Percentiles rank a stretch among this genome's conserved stretches.
Evolutionary conservation across 768 basidiomycete species (phyloP).

Genomic region (Mycena maculata): DNA sequence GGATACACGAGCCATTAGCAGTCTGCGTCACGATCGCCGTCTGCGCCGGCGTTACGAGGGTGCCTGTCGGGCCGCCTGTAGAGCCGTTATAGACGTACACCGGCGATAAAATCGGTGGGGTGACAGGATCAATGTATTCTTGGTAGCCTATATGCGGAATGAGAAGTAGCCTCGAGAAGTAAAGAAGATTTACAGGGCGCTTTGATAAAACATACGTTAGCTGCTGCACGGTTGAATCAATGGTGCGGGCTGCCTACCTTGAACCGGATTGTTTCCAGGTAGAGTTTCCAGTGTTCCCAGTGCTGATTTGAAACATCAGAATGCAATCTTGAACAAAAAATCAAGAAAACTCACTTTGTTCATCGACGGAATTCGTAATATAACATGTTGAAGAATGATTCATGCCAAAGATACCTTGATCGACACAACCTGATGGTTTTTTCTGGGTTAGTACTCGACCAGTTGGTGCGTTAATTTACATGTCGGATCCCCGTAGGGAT

Average conservation of each 20-base stretch:
- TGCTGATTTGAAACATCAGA: constrained; percentile 16
- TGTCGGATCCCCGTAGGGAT: constrained; percentile 40
- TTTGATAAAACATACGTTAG: background rate
- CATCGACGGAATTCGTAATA: constrained; percentile 38
- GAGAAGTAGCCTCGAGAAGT: background rate
- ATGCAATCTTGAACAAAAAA: background rate
- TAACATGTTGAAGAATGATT: constrained; percentile 35
- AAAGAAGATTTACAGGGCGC: constrained; percentile 21
- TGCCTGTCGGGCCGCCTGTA: constrained; percentile 37
- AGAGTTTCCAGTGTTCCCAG: constrained; percentile 34
- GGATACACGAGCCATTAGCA: constrained; percentile 42
- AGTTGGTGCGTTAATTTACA: too few species aligned
- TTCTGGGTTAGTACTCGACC: too few species aligned
- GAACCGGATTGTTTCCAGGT: constrained; percentile 46
- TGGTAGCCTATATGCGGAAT: constrained; percentile 37
- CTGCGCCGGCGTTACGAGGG: constrained; percentile 37
- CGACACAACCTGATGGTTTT: too few species aligned
- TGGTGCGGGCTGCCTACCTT: constrained; percentile 21
- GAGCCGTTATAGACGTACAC: constrained; percentile 40
- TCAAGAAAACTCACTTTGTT: constrained; percentile 28
- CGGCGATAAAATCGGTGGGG: constrained; percentile 42
- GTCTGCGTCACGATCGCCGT: constrained; percentile 37
- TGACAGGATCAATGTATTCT: constrained; percentile 40
- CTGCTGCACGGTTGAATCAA: background rate
- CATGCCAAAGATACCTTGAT: constrained; percentile 37